These are phyloP conservation scores for Chlorella sp. DNA, from an alignment of 139 green algal species.

Conservation along the genomic window DNA sequence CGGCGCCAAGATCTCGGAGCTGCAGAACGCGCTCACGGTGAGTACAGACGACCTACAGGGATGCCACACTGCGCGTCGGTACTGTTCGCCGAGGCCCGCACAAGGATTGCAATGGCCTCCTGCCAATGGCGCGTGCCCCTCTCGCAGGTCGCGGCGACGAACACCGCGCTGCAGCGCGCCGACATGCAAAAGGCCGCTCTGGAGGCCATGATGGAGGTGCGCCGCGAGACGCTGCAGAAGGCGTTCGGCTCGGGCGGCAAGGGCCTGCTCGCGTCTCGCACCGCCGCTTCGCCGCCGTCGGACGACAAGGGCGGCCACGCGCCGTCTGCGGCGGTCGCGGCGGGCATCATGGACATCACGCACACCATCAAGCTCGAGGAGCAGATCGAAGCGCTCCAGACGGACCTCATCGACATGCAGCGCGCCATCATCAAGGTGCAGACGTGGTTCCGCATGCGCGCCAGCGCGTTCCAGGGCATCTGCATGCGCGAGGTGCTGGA, in stretches of 20 bases:
- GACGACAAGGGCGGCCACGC: no score
- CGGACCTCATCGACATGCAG: conserved; percentile 27
- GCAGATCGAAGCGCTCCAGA: conserved; percentile 19
- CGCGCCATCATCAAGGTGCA: conserved; percentile 26
- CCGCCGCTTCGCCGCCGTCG: no score
- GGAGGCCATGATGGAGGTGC: conserved; percentile 33
- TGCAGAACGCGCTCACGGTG: conserved; percentile 29
- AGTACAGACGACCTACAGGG: neutral
- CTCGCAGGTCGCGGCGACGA: conserved; percentile 7
- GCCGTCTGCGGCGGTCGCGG: no score
- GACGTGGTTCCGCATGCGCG: conserved; percentile 36
- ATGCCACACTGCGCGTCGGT: no score
- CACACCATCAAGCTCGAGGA: conserved; percentile 25
- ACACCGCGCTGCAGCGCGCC: conserved; percentile 9
- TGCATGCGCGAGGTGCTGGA: conserved; percentile 23
- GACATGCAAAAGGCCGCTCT: conserved; percentile 26
- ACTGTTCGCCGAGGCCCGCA: no score
- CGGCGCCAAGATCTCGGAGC: conserved; percentile 19
- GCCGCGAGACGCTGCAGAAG: conserved; percentile 24
- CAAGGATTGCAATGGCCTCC: no score
- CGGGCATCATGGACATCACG: no score
- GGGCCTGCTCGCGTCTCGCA: no score
- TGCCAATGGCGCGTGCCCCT: no score
- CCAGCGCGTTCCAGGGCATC: conserved; percentile 13
- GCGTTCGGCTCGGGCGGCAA: no score